Evolutionary conservation across 2,329 filamentous ascomycete genomes (phyloP).

Genomic region (Alternaria tenuissima): DNA sequence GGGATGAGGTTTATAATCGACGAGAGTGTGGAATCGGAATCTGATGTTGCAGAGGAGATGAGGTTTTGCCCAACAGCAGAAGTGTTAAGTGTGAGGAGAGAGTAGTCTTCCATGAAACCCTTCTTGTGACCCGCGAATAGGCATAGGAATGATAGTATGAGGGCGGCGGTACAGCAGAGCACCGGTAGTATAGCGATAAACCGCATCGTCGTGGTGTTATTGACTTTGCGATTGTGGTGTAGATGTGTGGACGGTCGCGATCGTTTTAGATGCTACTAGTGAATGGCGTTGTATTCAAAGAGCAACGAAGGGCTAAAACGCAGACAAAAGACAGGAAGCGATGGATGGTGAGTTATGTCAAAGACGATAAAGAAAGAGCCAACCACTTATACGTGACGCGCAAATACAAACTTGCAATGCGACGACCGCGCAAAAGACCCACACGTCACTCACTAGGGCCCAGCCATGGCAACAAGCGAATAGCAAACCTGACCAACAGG

Average conservation of each 20-base stretch:
- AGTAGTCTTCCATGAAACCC: constrained; percentile 64
- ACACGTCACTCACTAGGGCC: constrained; percentile 16
- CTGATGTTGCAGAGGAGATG: constrained; percentile 33
- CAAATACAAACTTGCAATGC: constrained; percentile 8
- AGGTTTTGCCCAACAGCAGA: constrained; percentile 60
- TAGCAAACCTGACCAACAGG: constrained; percentile 22
- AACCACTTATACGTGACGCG: constrained; percentile 16
- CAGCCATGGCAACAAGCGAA: constrained; percentile 20
- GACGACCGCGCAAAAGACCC: constrained; percentile 6
- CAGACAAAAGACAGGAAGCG: constrained; percentile 10
- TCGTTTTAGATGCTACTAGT: not conserved
- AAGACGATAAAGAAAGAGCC: constrained; percentile 2
- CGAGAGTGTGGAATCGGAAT: constrained; percentile 33
- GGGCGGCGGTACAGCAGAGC: constrained; percentile 61
- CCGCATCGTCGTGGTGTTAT: constrained; percentile 50
- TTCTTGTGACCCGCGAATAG: constrained; percentile 68
- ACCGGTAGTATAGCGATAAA: constrained; percentile 60
- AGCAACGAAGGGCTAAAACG: constrained; percentile 4
- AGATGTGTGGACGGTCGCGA: not conserved
- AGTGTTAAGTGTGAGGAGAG: constrained; percentile 68
- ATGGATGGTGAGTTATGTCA: not conserved
- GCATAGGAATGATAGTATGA: constrained; percentile 67
- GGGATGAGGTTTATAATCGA: constrained; percentile 49
- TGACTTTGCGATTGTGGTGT: constrained; percentile 5
- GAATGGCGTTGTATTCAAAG: constrained; percentile 1